Percentiles rank a stretch among this genome's conserved stretches.
phyloP scores from a whole-genome alignment of 305 asterid genomes.

The Salvia sclarea region DNA sequence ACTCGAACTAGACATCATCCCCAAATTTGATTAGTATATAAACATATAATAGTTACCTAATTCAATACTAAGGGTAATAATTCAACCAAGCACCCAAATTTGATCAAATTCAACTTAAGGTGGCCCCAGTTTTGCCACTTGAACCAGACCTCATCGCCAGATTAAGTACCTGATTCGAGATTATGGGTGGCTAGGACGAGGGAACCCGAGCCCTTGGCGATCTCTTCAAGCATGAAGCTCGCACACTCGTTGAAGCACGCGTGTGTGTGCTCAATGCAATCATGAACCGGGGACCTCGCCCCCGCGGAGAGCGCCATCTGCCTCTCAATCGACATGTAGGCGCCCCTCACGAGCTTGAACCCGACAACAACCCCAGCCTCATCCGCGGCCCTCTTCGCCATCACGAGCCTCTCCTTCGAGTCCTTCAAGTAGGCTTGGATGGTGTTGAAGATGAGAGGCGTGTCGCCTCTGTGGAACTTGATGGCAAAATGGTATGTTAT shows the following conservation, averaged over 20 bases:
- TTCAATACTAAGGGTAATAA: slow-evolving; percentile 75
- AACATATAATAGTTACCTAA: too few relatives aligned
- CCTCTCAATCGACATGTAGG: slow-evolving; percentile 68
- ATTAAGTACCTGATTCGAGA: slow-evolving; percentile 64
- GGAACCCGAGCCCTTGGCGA: slow-evolving; percentile 56
- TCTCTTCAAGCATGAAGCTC: slow-evolving; percentile 50
- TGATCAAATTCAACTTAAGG: too few relatives aligned
- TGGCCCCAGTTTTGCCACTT: too few relatives aligned
- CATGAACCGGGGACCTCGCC: slow-evolving; percentile 58
- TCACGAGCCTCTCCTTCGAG: slow-evolving; percentile 49
- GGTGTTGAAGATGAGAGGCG: slow-evolving; percentile 49
- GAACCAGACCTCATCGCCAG: too few relatives aligned
- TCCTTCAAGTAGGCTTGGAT: slow-evolving; percentile 72
- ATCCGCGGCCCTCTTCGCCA: slow-evolving; percentile 57
- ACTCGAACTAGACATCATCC: too few relatives aligned
- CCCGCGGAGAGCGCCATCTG: slow-evolving; percentile 45
- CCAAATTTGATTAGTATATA: too few relatives aligned
- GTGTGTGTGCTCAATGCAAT: slow-evolving; percentile 51
- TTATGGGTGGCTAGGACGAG: slow-evolving; percentile 86
- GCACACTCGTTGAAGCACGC: slow-evolving; percentile 57
- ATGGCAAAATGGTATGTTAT: background rate
- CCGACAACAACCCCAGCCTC: slow-evolving; percentile 58
- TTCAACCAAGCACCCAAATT: too few relatives aligned
- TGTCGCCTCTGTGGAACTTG: background rate
- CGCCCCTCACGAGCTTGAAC: slow-evolving; percentile 79